Conservation (phyloP, 2,329 filamentous ascomycete species). For the Diaporthe batatas region DNA sequence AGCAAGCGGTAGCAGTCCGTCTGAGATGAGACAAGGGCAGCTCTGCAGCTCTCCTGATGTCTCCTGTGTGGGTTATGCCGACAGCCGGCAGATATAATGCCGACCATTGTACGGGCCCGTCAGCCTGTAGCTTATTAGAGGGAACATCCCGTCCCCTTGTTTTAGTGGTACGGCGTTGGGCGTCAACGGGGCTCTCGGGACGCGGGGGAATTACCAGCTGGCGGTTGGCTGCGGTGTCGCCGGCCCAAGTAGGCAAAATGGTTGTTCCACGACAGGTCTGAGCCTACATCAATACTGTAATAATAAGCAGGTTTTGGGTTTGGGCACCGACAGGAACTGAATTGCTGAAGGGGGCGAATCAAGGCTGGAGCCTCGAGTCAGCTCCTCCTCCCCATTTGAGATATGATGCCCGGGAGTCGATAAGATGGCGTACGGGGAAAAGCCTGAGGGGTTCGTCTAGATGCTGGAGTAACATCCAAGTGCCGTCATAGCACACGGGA, state of each 20-base stretch:
- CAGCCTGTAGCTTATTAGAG: neutral
- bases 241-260: constrained; percentile 1
- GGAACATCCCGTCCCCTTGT: constrained; percentile 25
- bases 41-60: neutral
- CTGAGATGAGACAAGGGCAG: constrained; percentile 28
- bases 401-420: constrained; percentile 16
- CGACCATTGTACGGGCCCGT: neutral
- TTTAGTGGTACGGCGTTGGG: constrained; percentile 26
- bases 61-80: constrained; percentile 13
- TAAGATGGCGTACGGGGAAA: constrained; percentile 14
- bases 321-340: constrained; percentile 26
- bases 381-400: constrained; percentile 3
- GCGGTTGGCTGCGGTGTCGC: constrained; percentile 23
- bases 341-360: constrained; percentile 11
- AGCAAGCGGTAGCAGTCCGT: neutral
- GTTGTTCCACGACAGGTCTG: constrained; percentile 26
- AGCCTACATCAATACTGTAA: neutral
- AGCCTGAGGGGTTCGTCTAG: constrained; percentile 16
- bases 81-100: constrained; percentile 18
- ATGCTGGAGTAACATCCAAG: constrained; percentile 6
- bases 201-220: constrained; percentile 2
- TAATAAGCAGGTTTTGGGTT: constrained; percentile 13
- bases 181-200: constrained; percentile 28
- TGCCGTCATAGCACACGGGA: constrained; percentile 34
- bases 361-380: constrained; percentile 17